Conservation (phyloP, 306 rosid species). For the Sicyos edulis region DNA sequence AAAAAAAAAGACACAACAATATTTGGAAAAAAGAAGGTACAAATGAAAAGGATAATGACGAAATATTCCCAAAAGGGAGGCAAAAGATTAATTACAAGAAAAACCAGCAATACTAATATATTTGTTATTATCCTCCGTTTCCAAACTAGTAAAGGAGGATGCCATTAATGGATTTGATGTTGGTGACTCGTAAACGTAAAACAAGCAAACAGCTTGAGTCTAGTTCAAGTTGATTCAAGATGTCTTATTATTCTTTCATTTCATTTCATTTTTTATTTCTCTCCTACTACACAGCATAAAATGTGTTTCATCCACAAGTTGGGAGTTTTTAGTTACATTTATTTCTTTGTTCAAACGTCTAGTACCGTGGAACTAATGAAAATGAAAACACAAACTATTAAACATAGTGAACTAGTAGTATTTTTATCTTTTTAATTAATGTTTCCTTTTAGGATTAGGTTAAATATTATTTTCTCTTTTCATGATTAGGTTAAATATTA, state of each 20-base stretch:
- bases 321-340: neutral
- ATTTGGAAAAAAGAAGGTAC: neutral
- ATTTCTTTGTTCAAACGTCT: slow-evolving; percentile 2
- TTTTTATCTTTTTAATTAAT: too few species aligned
- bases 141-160: slow-evolving; percentile 2
- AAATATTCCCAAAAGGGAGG: neutral
- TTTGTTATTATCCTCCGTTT: neutral
- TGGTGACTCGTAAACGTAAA: neutral
- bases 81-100: neutral
- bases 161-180: neutral
- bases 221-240: slow-evolving; percentile 1
- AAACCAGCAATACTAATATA: neutral
- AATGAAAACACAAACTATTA: neutral
- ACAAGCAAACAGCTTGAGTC: neutral
- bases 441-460: too few species aligned
- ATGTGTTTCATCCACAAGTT: neutral
- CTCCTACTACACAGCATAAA: neutral
- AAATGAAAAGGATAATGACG: neutral
- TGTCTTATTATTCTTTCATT: neutral
- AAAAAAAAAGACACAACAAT: slow-evolving; percentile 2
- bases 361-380: neutral
- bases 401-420: neutral
- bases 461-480: too few species aligned
- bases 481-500: too few species aligned
- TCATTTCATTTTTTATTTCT: neutral